These are phyloP conservation scores for Comarum palustre DNA, from an alignment of 306 rosid genomes.

Conservation along the genomic window DNA sequence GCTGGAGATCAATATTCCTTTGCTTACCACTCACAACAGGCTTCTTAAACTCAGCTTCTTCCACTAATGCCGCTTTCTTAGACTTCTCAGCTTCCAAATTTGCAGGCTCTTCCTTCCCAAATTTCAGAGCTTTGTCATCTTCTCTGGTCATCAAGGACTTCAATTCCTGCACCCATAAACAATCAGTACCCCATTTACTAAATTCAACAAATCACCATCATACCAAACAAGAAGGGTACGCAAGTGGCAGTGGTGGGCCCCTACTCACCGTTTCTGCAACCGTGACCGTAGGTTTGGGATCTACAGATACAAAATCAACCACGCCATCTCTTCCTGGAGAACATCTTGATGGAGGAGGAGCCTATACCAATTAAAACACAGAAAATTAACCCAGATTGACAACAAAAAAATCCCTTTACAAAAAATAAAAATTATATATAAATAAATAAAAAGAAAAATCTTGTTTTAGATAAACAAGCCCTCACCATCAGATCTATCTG, in stretches of 20 bases:
- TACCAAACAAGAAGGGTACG: background rate
- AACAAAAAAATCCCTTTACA: background rate
- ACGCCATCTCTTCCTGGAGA: conserved; percentile 79
- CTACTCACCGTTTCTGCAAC: conserved; percentile 70
- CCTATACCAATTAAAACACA: conserved; percentile 41
- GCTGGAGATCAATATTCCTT: conserved; percentile 55
- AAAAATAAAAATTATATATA: background rate
- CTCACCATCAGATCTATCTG: conserved; percentile 95
- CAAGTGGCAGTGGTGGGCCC: conserved; percentile 32
- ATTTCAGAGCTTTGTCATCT: conserved; percentile 49
- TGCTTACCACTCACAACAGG: conserved; percentile 37
- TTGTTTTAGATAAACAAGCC: conserved; percentile 16
- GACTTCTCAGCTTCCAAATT: conserved; percentile 45
- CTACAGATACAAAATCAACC: conserved; percentile 50
- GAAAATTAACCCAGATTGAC: background rate
- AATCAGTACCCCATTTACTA: conserved; percentile 1
- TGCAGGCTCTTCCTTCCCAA: conserved; percentile 48
- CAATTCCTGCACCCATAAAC: conserved; percentile 46
- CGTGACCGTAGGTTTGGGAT: conserved; percentile 43
- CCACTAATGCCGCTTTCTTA: conserved; percentile 31
- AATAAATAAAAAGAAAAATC: background rate
- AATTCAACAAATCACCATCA: conserved; percentile 13
- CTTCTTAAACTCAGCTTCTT: conserved; percentile 52
- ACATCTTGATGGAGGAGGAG: conserved; percentile 67
- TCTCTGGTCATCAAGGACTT: conserved; percentile 51